These are phyloP conservation scores for Colletotrichum sidae DNA, from an alignment of 2,329 filamentous ascomycete species.

Conservation along the genomic window DNA sequence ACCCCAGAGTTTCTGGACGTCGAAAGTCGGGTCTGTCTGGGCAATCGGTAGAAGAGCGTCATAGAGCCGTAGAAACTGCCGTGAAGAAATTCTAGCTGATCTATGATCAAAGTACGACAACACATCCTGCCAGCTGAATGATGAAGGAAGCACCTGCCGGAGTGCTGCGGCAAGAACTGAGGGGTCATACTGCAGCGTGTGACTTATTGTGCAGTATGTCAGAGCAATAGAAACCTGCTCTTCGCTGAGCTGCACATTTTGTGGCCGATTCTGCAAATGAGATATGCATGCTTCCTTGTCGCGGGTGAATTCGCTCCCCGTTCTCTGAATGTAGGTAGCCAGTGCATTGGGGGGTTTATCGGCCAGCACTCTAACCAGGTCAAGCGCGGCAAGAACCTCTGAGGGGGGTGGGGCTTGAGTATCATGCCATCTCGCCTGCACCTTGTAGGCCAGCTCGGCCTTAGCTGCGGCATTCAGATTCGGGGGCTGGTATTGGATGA, in stretches of 20 bases:
- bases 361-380: constrained; percentile 74
- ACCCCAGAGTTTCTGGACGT: constrained; percentile 92
- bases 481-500: constrained; percentile 87
- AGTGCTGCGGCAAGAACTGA: constrained; percentile 70
- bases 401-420: constrained; percentile 73
- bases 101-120: constrained; percentile 85
- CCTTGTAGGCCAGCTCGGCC: constrained; percentile 75
- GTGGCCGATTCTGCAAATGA: constrained; percentile 65
- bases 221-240: constrained; percentile 86
- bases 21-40: constrained; percentile 70
- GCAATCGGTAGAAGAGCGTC: constrained; percentile 81
- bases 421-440: constrained; percentile 74
- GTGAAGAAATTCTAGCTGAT: constrained; percentile 78
- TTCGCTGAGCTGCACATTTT: constrained; percentile 75
- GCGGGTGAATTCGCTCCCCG: constrained; percentile 79
- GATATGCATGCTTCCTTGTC: constrained; percentile 75
- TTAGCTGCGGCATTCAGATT: constrained; percentile 84
- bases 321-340: constrained; percentile 77
- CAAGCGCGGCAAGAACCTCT: constrained; percentile 76
- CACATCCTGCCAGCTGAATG: constrained; percentile 79
- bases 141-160: constrained; percentile 69
- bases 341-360: constrained; percentile 68
- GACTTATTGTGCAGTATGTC: constrained; percentile 72
- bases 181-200: constrained; percentile 65
- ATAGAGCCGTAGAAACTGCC: constrained; percentile 86